phyloP scores from a whole-genome alignment of 352 stramenopile species.

The Phytophthora boehmeriae region DNA sequence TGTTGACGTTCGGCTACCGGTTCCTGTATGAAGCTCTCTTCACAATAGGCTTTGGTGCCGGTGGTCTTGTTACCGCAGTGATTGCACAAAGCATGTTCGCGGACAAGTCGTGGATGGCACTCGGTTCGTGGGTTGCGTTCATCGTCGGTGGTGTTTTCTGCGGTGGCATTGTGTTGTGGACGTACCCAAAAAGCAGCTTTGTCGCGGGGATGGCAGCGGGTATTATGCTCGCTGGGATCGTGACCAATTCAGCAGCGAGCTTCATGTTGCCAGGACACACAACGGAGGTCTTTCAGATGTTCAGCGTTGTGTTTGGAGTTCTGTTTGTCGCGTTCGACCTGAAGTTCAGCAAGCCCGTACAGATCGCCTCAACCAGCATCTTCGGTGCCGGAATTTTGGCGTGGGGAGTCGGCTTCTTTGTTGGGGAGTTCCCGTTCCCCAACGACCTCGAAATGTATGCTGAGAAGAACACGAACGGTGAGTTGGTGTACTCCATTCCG shows the following conservation, averaged over 20 bases:
- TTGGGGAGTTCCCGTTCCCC: conserved; percentile 41
- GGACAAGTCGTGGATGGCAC: conserved; percentile 26
- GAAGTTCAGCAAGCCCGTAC: conserved; percentile 35
- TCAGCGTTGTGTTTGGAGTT: conserved; percentile 37
- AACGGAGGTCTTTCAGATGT: conserved; percentile 28
- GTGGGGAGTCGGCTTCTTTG: conserved; percentile 53
- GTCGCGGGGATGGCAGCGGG: conserved; percentile 34
- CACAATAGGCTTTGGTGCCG: conserved; percentile 31
- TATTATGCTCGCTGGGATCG: conserved; percentile 31
- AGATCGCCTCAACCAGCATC: conserved; percentile 42
- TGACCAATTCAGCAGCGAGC: conserved; percentile 39
- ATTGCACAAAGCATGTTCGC: conserved; percentile 38
- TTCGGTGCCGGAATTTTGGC: conserved; percentile 32
- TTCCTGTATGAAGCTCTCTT: conserved; percentile 45
- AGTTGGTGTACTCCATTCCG: conserved; percentile 38
- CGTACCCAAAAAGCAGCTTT: conserved; percentile 43
- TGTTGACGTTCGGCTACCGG: conserved; percentile 37
- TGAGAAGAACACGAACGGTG: conserved; percentile 21
- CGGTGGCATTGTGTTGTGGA: conserved; percentile 38
- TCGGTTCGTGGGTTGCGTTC: conserved; percentile 45
- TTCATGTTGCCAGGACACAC: conserved; percentile 41
- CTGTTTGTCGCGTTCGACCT: conserved; percentile 31
- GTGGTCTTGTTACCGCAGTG: conserved; percentile 31
- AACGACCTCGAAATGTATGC: conserved; percentile 40
- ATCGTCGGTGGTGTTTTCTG: conserved; percentile 30